These are phyloP conservation scores for Oryza nivara DNA, from an alignment of 176 grass and related monocot genomes.

Conservation along the genomic window DNA sequence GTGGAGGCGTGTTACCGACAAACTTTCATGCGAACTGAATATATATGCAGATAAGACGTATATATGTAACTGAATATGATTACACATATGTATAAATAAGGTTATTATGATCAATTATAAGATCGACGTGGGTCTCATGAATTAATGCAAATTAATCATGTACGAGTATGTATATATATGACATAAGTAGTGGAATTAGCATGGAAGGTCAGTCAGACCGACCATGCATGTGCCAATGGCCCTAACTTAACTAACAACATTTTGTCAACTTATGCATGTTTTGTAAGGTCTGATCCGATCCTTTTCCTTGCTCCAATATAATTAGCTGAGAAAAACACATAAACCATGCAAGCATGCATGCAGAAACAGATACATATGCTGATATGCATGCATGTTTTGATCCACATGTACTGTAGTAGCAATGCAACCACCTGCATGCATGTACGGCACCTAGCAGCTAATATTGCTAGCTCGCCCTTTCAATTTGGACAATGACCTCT, in stretches of 20 bases:
- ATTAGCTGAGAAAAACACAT: not conserved
- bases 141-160: not conserved
- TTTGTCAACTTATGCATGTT: not conserved
- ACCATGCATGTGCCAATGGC: not conserved
- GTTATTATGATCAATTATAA: not conserved
- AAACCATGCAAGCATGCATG: not conserved
- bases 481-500: slow-evolving; percentile 41
- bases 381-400: not conserved
- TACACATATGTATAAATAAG: no score
- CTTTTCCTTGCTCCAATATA: not conserved
- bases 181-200: not conserved
- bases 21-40: no score
- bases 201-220: not conserved
- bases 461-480: not conserved
- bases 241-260: not conserved
- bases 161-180: not conserved
- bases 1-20: no score
- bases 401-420: not conserved
- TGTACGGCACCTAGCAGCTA: not conserved
- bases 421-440: slow-evolving; percentile 12
- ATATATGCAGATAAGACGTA: no score
- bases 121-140: not conserved
- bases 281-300: not conserved
- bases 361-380: no score
- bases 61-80: no score